Conservation (phyloP, 371 early-diverging fungal genomes). For the Cladochytrium tenue region DNA sequence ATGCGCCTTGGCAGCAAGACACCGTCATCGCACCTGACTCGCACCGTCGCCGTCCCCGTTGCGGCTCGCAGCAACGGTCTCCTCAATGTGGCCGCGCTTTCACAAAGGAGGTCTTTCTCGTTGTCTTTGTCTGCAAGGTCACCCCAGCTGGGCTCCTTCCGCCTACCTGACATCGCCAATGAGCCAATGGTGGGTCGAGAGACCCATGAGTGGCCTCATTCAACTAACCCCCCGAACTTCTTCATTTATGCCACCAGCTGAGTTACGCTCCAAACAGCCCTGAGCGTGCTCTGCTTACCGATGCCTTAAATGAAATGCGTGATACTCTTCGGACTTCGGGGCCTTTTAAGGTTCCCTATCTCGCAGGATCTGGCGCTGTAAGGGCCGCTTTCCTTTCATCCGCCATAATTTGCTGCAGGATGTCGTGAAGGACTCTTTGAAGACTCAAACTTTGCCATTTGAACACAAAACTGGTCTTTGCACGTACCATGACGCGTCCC, state of each 20-base stretch:
- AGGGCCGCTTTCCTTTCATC: not conserved
- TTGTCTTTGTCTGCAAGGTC: too few species aligned
- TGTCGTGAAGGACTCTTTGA: constrained; percentile 63
- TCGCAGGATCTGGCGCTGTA: constrained; percentile 86
- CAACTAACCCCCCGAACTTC: not conserved
- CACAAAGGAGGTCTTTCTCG: too few species aligned
- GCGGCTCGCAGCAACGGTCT: too few species aligned
- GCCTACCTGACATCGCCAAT: constrained; percentile 78
- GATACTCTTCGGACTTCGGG: constrained; percentile 44
- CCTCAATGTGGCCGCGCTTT: too few species aligned
- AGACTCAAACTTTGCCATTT: constrained; percentile 76
- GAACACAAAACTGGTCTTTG: constrained; percentile 80
- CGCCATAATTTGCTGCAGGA: constrained; percentile 14
- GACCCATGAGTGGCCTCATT: constrained; percentile 2
- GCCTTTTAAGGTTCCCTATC: constrained; percentile 77
- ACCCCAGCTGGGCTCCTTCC: constrained; percentile 44
- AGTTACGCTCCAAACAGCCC: constrained; percentile 78
- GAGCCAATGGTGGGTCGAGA: constrained; percentile 77
- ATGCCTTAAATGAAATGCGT: constrained; percentile 76
- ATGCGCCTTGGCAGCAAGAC: too few species aligned
- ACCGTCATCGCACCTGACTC: too few species aligned
- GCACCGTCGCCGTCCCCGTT: too few species aligned
- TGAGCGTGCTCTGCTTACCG: constrained; percentile 75
- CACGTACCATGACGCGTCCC: constrained; percentile 83
- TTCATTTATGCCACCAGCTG: constrained; percentile 42